Percentiles rank a stretch among this genome's conserved stretches.
These are phyloP conservation scores for Chrysanthemum makinoi DNA, from an alignment of 129 eudicot species.

Conservation along the genomic window DNA sequence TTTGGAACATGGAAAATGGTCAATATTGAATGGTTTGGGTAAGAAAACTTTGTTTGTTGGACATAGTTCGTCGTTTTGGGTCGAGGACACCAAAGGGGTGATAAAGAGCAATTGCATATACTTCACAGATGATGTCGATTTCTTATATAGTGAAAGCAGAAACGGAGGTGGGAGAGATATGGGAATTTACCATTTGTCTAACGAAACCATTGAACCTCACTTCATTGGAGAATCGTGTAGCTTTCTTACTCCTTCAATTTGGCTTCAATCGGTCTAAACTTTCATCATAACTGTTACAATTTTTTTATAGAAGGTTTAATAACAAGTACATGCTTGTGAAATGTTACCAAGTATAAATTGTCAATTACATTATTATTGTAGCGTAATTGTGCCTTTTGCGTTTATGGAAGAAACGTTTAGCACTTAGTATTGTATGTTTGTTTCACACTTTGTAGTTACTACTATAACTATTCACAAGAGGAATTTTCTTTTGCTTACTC, in stretches of 20 bases:
- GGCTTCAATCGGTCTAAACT: background rate
- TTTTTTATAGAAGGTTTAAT: no score
- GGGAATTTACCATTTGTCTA: background rate
- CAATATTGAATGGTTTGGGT: background rate
- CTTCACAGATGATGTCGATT: background rate
- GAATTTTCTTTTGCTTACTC: no score
- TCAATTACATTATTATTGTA: no score
- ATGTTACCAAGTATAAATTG: no score
- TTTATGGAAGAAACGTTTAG: no score
- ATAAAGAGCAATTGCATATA: constrained; percentile 8
- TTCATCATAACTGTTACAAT: no score
- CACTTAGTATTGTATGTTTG: no score
- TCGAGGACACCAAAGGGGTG: background rate
- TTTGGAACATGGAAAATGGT: background rate
- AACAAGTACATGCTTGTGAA: no score
- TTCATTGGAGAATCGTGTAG: background rate
- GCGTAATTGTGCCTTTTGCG: no score
- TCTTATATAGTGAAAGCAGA: no score
- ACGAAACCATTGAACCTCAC: background rate
- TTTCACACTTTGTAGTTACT: no score
- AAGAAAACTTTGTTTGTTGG: background rate
- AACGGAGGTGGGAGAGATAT: background rate
- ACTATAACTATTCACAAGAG: no score
- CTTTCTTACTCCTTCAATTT: background rate
- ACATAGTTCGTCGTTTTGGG: background rate